Conservation (phyloP, 2,329 filamentous ascomycete species). For the Akanthomyces dipterigenus region DNA sequence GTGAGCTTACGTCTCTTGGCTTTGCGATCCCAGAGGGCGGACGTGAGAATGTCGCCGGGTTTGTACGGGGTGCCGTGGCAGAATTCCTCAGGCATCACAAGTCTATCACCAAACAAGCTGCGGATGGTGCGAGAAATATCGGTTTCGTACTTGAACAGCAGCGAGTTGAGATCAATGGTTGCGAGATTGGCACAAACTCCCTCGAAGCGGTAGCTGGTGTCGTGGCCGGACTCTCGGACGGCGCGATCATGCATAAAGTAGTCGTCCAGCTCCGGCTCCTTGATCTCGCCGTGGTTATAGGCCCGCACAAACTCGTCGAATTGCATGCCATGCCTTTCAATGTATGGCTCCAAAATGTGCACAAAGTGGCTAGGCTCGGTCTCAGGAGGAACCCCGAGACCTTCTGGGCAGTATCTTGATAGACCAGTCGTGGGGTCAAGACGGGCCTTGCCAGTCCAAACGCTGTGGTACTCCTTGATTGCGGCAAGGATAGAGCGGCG, state of each 20-base stretch:
- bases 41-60: conserved; percentile 68
- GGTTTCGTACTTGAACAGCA: conserved; percentile 94
- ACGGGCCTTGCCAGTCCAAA: conserved; percentile 77
- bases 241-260: conserved; percentile 96
- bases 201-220: conserved; percentile 91
- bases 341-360: conserved; percentile 75
- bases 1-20: conserved; percentile 75
- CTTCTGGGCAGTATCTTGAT: conserved; percentile 78
- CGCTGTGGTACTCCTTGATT: conserved; percentile 92
- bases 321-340: conserved; percentile 73
- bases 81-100: conserved; percentile 78
- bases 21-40: conserved; percentile 83
- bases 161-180: conserved; percentile 88
- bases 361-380: conserved; percentile 83
- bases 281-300: conserved; percentile 72
- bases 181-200: conserved; percentile 80
- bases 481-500: conserved; percentile 74
- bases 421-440: conserved; percentile 71
- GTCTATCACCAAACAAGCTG: conserved; percentile 72
- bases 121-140: conserved; percentile 87
- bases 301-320: conserved; percentile 81
- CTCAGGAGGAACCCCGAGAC: conserved; percentile 81
- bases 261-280: conserved; percentile 83
- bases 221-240: conserved; percentile 92
- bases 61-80: conserved; percentile 57